phyloP scores from a whole-genome alignment of 2,329 filamentous ascomycete genomes.

The Talaromyces sp. region DNA sequence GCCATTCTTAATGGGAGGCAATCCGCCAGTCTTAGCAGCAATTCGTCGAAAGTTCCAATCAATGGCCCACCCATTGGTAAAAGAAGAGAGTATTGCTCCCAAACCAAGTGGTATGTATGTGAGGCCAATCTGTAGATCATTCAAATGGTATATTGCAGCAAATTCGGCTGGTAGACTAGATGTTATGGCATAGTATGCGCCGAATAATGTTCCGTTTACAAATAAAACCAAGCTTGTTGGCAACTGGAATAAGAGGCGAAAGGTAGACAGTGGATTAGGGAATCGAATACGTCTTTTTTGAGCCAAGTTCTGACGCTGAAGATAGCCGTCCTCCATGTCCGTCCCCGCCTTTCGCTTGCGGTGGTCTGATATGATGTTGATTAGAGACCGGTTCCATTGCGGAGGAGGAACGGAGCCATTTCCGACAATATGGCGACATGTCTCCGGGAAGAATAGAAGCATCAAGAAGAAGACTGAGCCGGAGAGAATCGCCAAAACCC shows the following conservation, averaged over 20 bases:
- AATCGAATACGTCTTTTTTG: not conserved
- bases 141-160: not conserved
- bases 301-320: not conserved
- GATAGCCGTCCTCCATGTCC: not conserved
- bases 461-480: slow-evolving; percentile 37
- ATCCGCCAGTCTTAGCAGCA: not conserved
- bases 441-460: slow-evolving; percentile 43
- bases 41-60: not conserved
- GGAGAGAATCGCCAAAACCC: slow-evolving; percentile 41
- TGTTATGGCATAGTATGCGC: not conserved
- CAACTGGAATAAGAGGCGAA: not conserved
- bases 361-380: not conserved
- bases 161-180: not conserved
- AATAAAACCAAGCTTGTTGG: not conserved
- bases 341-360: not conserved
- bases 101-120: not conserved
- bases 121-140: not conserved
- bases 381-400: slow-evolving; percentile 20
- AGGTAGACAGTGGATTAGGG: not conserved
- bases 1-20: not conserved
- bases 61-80: not conserved
- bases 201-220: not conserved
- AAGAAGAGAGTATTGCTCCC: not conserved
- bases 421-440: slow-evolving; percentile 38
- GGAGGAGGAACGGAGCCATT: slow-evolving; percentile 39